Percentiles rank a stretch among this genome's conserved stretches.
These are phyloP conservation scores for Allium cepa DNA, from an alignment of 106 monocot genomes.

Conservation along the genomic window DNA sequence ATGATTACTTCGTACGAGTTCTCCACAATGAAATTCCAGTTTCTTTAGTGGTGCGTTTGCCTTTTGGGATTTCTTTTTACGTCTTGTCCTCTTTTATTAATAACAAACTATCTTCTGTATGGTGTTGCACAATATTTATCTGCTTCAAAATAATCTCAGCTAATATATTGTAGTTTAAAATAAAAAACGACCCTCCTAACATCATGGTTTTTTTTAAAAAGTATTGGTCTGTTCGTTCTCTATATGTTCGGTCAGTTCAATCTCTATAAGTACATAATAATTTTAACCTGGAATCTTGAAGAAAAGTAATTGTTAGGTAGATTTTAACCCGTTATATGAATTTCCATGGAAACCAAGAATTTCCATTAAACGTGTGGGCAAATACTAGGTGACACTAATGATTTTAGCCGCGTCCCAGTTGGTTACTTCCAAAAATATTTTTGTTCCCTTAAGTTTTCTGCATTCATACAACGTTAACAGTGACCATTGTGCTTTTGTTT, in stretches of 20 bases:
- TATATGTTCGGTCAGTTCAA: no score
- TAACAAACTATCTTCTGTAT: neutral
- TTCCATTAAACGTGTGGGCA: neutral
- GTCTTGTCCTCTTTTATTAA: neutral
- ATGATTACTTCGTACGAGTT: conserved; percentile 71
- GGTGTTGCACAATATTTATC: neutral
- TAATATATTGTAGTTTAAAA: neutral
- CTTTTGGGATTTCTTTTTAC: neutral
- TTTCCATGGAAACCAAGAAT: neutral
- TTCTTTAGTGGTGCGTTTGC: conserved; percentile 57
- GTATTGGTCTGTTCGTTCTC: neutral
- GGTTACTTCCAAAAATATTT: neutral
- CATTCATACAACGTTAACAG: neutral
- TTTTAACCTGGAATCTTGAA: no score
- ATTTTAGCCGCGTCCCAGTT: neutral
- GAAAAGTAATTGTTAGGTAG: no score
- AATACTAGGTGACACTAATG: neutral
- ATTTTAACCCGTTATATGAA: neutral
- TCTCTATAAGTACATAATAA: no score
- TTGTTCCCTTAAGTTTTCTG: neutral
- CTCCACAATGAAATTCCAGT: conserved; percentile 91
- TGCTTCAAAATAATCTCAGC: neutral
- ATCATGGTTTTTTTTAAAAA: neutral
- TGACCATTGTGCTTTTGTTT: neutral
- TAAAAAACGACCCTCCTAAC: no score